These are phyloP conservation scores for Gossypium raimondii DNA, from an alignment of 345 rosid species.

Conservation along the genomic window DNA sequence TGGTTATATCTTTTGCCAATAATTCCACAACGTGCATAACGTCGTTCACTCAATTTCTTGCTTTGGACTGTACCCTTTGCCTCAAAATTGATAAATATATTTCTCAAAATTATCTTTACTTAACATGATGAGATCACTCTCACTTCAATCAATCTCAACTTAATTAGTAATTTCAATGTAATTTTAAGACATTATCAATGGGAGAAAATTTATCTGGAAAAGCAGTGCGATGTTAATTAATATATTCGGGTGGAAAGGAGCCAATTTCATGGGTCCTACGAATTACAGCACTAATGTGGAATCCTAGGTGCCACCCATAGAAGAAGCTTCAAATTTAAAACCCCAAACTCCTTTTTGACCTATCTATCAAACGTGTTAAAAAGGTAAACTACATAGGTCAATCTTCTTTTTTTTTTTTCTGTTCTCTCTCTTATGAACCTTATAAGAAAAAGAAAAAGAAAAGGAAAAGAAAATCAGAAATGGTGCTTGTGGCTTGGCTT, in stretches of 20 bases:
- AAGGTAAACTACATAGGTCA: slow-evolving; percentile 29
- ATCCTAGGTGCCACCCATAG: slow-evolving; percentile 33
- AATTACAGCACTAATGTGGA: slow-evolving; percentile 31
- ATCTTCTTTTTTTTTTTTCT: slow-evolving; percentile 8
- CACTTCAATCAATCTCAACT: too few species aligned
- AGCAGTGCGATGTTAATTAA: not conserved
- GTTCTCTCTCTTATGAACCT: too few species aligned
- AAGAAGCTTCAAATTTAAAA: slow-evolving; percentile 19
- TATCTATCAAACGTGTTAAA: slow-evolving; percentile 16
- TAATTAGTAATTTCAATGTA: too few species aligned
- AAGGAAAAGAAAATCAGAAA: not conserved
- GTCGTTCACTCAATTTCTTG: not conserved
- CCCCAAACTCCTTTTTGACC: slow-evolving; percentile 27
- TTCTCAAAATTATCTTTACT: too few species aligned
- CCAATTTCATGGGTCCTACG: slow-evolving; percentile 34
- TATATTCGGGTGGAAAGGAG: slow-evolving; percentile 8
- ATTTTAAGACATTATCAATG: not conserved
- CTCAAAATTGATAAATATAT: not conserved
- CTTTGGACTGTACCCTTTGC: not conserved
- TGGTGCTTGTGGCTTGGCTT: not conserved
- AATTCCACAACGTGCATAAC: not conserved
- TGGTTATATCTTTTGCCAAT: not conserved
- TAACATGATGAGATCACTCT: too few species aligned
- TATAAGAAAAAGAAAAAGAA: not conserved
- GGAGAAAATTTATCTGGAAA: not conserved